Conservation (phyloP, 805 yeast species). For the Lachancea waltii region DNA sequence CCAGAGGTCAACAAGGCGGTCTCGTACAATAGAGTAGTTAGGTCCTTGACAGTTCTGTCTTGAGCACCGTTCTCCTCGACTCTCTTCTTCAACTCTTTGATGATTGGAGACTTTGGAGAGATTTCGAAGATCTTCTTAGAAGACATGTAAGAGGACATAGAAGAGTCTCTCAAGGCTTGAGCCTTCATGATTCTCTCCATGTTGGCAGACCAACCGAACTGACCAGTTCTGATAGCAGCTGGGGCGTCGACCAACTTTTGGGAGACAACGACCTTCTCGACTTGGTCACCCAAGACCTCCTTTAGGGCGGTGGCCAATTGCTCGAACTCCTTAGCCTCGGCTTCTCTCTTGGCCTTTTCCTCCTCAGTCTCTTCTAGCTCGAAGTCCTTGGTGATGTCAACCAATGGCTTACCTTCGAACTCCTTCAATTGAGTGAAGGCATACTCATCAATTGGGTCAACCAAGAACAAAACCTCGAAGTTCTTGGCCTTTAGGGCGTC, state of each 20-base stretch:
- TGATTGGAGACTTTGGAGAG: constrained; percentile 93
- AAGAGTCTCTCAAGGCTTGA: constrained; percentile 97
- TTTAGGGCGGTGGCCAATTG: constrained; percentile 91
- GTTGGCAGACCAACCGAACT: constrained; percentile 99
- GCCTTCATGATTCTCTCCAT: constrained; percentile 99
- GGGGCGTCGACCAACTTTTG: constrained; percentile 97
- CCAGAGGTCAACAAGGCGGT: constrained; percentile 98
- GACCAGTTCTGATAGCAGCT: constrained; percentile 99
- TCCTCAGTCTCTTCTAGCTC: constrained; percentile 98
- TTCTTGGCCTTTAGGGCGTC: constrained; percentile 97
- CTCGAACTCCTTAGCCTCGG: constrained; percentile 87
- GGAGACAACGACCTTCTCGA: constrained; percentile 97
- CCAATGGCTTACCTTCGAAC: constrained; percentile 98
- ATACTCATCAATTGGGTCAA: constrained; percentile 99
- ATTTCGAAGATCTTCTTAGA: constrained; percentile 99
- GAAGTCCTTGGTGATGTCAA: constrained; percentile 98
- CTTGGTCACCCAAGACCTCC: constrained; percentile 96
- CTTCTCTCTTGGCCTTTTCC: constrained; percentile 92
- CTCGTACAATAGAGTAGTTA: constrained; percentile 92
- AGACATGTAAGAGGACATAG: constrained; percentile 99
- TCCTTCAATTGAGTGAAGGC: constrained; percentile 99
- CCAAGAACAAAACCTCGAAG: constrained; percentile 95
- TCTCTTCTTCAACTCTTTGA: constrained; percentile 91
- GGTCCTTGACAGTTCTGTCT: constrained; percentile 97
- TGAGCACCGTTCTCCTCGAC: constrained; percentile 96